Base-by-base conservation (phyloP, 1,284 basidiomycete genomes). In the Ganoderma meredithae region DNA sequence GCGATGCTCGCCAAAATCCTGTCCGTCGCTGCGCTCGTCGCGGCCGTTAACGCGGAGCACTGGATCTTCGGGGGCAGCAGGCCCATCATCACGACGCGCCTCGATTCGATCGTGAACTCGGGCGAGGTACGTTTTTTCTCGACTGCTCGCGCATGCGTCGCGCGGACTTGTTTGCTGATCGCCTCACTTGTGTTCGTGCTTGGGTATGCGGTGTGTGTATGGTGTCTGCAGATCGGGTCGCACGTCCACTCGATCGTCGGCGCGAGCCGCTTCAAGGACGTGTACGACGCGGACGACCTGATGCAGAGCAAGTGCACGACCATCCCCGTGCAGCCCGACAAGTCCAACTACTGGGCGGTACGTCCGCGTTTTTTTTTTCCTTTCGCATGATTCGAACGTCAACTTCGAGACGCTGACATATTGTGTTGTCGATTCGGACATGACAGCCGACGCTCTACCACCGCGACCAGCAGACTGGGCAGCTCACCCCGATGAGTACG, bases 231-330 rank as follows among this genome's bases (percentile, higher is more conserved):
- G 74, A 22, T 76, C 59, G 73, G 72, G 39, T 60, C 69, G 13
- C 79, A 80, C 66, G 73, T 73, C 25, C 79, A 80, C 63, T 76
- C 74, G 12, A 66, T 80, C 62, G 74, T 76, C 64, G 79, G 79
- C 52, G 75, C 74, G 31, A 76, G 66, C 62, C 70, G 69, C 25
- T 74, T 77, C 69, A 69, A 67, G 59, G 55, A 65, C 41, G 68
- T 66, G 59, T 74, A 75, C 59, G 68, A 73, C 64, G 68, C 71
- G 53, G 72, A 74, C 53, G 67, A 71, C 36, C 69, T 73, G 44
- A 63, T 63, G 52, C 62, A 73, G 49, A 73, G 71, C 58, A 67
- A 72, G 52, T 76, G 75, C 74, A 75, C 76, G 25, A 74, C 74
- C 39, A 71, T 75, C 33, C 70, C 74, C 59, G 71, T 77, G 63